phyloP scores from a whole-genome alignment of 495 filamentous ascomycete genomes.

The Oidiodendron maius region DNA sequence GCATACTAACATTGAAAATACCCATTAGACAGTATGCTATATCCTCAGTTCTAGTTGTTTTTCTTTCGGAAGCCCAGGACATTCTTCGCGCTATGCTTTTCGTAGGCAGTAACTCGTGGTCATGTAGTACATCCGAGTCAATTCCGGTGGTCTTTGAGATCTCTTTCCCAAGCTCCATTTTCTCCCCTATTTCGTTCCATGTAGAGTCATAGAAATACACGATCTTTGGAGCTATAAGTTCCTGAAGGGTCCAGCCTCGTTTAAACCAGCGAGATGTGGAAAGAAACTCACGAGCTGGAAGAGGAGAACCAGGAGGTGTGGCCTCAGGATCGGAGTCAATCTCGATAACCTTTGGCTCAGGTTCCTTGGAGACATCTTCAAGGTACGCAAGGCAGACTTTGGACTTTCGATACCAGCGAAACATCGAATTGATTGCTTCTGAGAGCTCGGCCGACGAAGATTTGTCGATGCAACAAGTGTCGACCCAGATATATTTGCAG shows the following conservation, averaged over 20 bases:
- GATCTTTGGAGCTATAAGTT: slow-evolving; percentile 31
- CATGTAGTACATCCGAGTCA: slow-evolving; percentile 15
- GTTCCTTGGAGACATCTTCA: slow-evolving; percentile 22
- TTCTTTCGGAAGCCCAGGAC: slow-evolving; percentile 23
- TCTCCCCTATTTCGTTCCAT: slow-evolving; percentile 27
- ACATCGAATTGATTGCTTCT: too few relatives aligned
- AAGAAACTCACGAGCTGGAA: slow-evolving; percentile 12
- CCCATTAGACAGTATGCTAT: slow-evolving; percentile 26
- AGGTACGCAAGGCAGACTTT: slow-evolving; percentile 34
- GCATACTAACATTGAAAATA: slow-evolving; percentile 24
- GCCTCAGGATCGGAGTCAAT: neutral
- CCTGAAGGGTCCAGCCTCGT: too few relatives aligned
- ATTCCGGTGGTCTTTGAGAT: slow-evolving; percentile 27
- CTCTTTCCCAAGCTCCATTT: slow-evolving; percentile 2
- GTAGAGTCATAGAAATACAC: slow-evolving; percentile 26
- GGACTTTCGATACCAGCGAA: slow-evolving; percentile 22
- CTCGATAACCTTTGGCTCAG: neutral
- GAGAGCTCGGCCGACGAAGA: slow-evolving; percentile 36
- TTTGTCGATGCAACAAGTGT: slow-evolving; percentile 40
- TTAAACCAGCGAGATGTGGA: slow-evolving; percentile 35
- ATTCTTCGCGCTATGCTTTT: slow-evolving; percentile 18
- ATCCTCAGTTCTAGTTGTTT: slow-evolving; percentile 21
- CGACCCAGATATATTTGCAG: too few relatives aligned
- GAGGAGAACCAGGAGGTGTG: neutral
- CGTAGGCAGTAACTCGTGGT: slow-evolving; percentile 5